Percentiles rank a stretch among this genome's conserved stretches.
Conservation (phyloP, 1,284 basidiomycete genomes). For the Leccinum insigne region DNA sequence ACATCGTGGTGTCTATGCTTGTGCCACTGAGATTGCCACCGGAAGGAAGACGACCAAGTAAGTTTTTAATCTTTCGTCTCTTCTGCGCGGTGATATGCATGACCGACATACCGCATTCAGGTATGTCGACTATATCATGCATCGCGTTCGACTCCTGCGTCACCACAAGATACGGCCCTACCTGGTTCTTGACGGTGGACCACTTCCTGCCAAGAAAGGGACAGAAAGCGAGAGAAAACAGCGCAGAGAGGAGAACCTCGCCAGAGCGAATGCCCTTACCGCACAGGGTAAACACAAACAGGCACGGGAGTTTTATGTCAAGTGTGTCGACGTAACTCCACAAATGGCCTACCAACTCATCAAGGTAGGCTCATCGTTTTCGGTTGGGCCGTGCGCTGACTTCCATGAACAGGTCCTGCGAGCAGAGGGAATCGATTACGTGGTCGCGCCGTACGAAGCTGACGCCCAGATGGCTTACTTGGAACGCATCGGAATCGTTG, state of each 20-base stretch:
- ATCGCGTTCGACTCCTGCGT: constrained; percentile 83
- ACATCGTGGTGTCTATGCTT: constrained; percentile 92
- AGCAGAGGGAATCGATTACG: constrained; percentile 78
- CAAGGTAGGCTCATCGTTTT: constrained; percentile 60
- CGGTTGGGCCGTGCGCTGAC: constrained; percentile 9
- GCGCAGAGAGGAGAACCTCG: constrained; percentile 64
- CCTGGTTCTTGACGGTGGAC: constrained; percentile 97
- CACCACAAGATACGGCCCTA: constrained; percentile 88
- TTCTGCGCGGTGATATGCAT: neutral
- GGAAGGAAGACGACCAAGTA: constrained; percentile 84
- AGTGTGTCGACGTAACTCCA: constrained; percentile 95
- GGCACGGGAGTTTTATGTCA: constrained; percentile 88
- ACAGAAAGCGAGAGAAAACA: constrained; percentile 86
- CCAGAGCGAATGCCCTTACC: constrained; percentile 71
- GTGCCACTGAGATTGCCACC: constrained; percentile 89
- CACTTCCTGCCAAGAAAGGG: constrained; percentile 90
- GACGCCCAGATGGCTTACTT: constrained; percentile 97
- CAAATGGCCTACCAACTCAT: constrained; percentile 98
- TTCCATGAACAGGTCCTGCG: constrained; percentile 64
- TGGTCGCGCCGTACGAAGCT: constrained; percentile 98
- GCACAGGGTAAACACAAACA: constrained; percentile 77
- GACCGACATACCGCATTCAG: constrained; percentile 41
- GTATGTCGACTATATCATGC: constrained; percentile 97
- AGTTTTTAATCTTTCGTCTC: constrained; percentile 30
- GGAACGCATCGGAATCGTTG: constrained; percentile 81